Evolutionary conservation across 2,329 filamentous ascomycete species (phyloP), one percentile per base, ranked within the genome.

Genomic region (Diplodia sapinea): DNA sequence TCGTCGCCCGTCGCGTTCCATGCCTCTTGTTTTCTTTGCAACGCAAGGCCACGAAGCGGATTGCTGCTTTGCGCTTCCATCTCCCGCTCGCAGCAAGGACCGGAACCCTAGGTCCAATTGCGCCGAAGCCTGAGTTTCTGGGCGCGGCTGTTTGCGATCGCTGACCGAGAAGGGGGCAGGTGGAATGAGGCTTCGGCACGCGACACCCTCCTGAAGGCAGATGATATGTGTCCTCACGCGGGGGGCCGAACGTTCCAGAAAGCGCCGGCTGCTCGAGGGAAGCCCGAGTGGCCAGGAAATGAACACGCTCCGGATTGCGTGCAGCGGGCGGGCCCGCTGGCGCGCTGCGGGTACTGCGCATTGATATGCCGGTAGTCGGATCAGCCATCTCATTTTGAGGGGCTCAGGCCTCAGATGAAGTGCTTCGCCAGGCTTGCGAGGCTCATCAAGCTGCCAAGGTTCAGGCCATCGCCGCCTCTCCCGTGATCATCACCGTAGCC

Each of bases 401-500:
- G 47, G 2, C 9, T 26, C 43, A 51, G 20, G 47, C 47, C 31
- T 66, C 64, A 66, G 47, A 66, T 51, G 47, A 66, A 66, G 40
- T 66, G 55, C 31, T 57, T 66, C n/a, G 52, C 64, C 52, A 66
- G 40, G 31, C 55, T 66, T 13, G 64, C 66, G 13, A 68, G 40
- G 33, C 66, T 68, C 66, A 68, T 64, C 38, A 63, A 57, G 51
- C 59, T 68, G 57, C 61, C 50, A 26, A 68, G 31, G 59, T 68
- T 64, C 57, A 63, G 40, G 38, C 57, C 57, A n/a, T 64, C 66
- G 38, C 57, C 40, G 36, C 47, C 51, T 51, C 59, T 23, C 15
- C 59, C 47, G 47, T 72, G 69, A 61, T 74, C 72, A 54, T 73
- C 73, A 38, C 73, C 80, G 75, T 83, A 83, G 26, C 82, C 81